Conservation (phyloP, 305 asterid species). For the Fraxinus xanthoxyloides region DNA sequence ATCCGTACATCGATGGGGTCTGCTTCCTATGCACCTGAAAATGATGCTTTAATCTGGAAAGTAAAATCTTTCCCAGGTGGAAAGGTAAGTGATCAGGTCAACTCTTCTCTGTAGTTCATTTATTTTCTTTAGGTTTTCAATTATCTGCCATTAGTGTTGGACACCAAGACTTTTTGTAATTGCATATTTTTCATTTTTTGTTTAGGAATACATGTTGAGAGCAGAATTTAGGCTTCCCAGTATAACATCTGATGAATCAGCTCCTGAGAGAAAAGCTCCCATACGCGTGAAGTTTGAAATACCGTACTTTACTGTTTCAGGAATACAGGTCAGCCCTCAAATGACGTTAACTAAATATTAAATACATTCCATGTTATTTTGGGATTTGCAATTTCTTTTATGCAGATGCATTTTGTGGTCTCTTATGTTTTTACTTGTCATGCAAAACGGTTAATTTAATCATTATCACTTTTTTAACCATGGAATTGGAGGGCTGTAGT, state of each 20-base stretch:
- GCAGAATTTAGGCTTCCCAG: conserved; percentile 95
- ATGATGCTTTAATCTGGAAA: conserved; percentile 84
- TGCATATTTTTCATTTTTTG: conserved; percentile 11
- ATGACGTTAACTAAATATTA: not conserved
- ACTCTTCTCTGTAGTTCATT: conserved; percentile 1
- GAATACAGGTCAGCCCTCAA: conserved; percentile 69
- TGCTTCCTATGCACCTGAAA: conserved; percentile 89
- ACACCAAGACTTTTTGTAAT: not conserved
- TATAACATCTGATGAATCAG: conserved; percentile 74
- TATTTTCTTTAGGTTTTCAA: not conserved
- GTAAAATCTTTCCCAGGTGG: conserved; percentile 95
- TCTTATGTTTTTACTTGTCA: not conserved
- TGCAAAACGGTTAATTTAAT: not conserved
- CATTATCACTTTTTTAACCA: not conserved
- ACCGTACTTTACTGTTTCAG: conserved; percentile 96
- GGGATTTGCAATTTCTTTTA: not conserved
- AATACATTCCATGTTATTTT: not conserved
- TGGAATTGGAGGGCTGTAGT: not conserved
- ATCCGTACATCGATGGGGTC: conserved; percentile 92
- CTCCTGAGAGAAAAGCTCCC: conserved; percentile 93
- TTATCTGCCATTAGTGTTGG: not conserved
- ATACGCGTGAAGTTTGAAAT: conserved; percentile 92
- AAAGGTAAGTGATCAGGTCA: conserved; percentile 47
- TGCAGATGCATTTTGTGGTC: not conserved
- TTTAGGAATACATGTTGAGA: conserved; percentile 86